These are phyloP conservation scores for Elongisporangium prolatum DNA, from an alignment of 352 stramenopile species.

Conservation along the genomic window DNA sequence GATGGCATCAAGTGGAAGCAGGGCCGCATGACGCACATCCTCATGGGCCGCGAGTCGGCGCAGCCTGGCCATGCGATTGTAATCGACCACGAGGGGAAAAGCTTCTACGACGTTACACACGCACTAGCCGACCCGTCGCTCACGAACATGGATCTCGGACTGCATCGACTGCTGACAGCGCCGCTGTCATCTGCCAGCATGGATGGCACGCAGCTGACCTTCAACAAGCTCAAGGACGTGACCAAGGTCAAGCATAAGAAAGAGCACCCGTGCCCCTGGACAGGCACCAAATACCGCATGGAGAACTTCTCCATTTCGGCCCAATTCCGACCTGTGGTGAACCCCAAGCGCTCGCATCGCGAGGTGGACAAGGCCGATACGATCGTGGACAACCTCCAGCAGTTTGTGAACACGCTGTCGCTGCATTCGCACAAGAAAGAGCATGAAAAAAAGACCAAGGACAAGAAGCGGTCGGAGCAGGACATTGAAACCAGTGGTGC, in stretches of 20 bases:
- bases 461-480: constrained; percentile 7
- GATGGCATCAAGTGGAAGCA: constrained; percentile 76
- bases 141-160: constrained; percentile 62
- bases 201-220: constrained; percentile 46
- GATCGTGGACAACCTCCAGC: constrained; percentile 45
- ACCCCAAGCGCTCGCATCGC: constrained; percentile 42
- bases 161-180: constrained; percentile 71
- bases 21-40: constrained; percentile 68
- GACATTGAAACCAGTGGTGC: not conserved
- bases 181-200: constrained; percentile 59
- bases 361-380: constrained; percentile 26
- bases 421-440: constrained; percentile 20
- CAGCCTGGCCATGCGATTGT: constrained; percentile 43
- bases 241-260: constrained; percentile 18
- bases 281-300: constrained; percentile 72
- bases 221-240: constrained; percentile 54
- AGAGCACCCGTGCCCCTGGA: constrained; percentile 39
- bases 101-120: constrained; percentile 62
- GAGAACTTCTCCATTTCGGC: constrained; percentile 58
- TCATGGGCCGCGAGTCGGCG: constrained; percentile 28
- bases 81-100: constrained; percentile 51
- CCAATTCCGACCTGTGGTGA: constrained; percentile 49
- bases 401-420: constrained; percentile 53
- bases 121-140: constrained; percentile 48
- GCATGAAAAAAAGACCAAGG: constrained; percentile 16